Evolutionary conservation across 1,284 basidiomycete species (phyloP), one percentile per base, ranked within the genome.

Genomic region (Tausonia pullulans): DNA sequence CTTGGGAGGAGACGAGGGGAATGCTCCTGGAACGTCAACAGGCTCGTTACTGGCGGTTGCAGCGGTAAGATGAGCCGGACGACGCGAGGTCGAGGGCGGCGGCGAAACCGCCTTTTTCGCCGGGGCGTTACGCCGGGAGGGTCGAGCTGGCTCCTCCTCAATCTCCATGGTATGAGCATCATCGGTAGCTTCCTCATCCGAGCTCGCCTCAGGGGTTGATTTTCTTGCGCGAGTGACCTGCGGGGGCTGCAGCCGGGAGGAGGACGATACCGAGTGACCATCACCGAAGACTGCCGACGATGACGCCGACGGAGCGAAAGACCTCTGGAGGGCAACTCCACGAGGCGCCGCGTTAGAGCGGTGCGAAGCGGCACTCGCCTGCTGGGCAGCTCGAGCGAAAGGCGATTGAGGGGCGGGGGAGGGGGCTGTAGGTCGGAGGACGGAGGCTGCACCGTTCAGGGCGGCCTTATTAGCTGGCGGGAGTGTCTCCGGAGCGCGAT

Each of bases 331-430:
- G 39, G 43, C 53, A 43, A 3, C 41, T 45, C 13, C 53, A 45
- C 52, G 52, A 55, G 11, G 43, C 39, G 43, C 16, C 27, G 48
- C 27, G 54, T 16, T 53, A 27, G 40, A 46, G 7, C 45, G 63
- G 54, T 43, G 56, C 14, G 48, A 58, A 53, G 58, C 51, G 46
- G 49, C 52, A 58, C 27, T 54, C 6, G 50, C 60, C 52, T 64
- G 58, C 57, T 64, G 52, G 46, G 63, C 58, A n/a, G 58, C 45
- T 45, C 54, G 58, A 54, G 58, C 49, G 45, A 49, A 60, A n/a
- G 63, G 60, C 39, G 57, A 48, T 40, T 58, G 63, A 60, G 49
- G 63, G 48, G 51, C 48, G 6, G 44, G 14, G 45, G 5, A 9
- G 53, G 2, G 44, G 7, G 43, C 49, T 6, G 53, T 41, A 6